phyloP scores from a whole-genome alignment of 139 green algal genomes.

The Chlamydomonas sp. region DNA sequence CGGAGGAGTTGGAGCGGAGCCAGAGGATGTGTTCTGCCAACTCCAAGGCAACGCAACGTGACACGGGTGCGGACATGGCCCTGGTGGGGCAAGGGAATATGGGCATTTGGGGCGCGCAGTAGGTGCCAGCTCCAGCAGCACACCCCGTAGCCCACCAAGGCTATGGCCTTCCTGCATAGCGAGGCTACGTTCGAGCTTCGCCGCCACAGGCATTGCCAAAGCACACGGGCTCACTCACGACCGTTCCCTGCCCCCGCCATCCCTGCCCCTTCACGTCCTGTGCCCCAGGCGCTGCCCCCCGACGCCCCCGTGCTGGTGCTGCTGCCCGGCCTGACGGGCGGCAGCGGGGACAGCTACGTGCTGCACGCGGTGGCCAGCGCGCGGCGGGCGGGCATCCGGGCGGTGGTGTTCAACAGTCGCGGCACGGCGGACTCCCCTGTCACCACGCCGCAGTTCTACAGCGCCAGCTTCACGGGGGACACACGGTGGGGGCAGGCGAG shows the following conservation, averaged over 20 bases:
- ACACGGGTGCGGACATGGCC: too few relatives aligned
- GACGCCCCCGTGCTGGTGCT: constrained; percentile 88
- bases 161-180: background rate
- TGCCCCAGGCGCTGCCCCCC: constrained; percentile 49
- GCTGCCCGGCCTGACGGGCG: constrained; percentile 93
- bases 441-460: constrained; percentile 95
- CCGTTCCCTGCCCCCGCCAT: background rate
- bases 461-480: constrained; percentile 92
- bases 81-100: too few relatives aligned
- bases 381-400: constrained; percentile 47
- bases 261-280: too few relatives aligned
- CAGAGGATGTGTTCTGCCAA: too few relatives aligned
- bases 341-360: constrained; percentile 90
- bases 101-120: too few relatives aligned
- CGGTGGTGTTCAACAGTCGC: constrained; percentile 91
- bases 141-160: too few relatives aligned
- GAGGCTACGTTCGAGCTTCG: background rate
- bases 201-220: background rate
- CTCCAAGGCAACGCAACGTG: too few relatives aligned
- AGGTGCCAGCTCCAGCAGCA: too few relatives aligned
- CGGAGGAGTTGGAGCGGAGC: too few relatives aligned
- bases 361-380: constrained; percentile 73
- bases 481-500: constrained; percentile 66
- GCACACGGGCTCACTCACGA: background rate
- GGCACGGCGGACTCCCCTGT: constrained; percentile 90